phyloP scores from a whole-genome alignment of 805 yeast genomes.

The Nakazawaea ishiwadae region DNA sequence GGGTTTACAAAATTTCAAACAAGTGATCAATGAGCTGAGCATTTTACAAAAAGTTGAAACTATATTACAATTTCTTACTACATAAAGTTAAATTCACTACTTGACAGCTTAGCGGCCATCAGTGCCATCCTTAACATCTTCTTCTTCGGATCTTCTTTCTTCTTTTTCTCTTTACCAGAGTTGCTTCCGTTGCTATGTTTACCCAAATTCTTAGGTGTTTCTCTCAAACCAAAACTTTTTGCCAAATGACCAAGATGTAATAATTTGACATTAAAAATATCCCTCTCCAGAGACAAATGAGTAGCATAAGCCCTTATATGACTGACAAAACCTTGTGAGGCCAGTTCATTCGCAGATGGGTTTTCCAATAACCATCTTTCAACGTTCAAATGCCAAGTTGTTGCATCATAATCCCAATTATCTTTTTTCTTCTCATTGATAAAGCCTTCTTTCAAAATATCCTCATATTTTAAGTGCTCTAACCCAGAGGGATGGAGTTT shows the following conservation, averaged over 20 bases:
- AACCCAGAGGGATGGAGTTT: slow-evolving; percentile 55
- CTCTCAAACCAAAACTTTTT: slow-evolving; percentile 90
- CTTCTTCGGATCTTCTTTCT: slow-evolving; percentile 64
- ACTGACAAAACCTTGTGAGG: slow-evolving; percentile 78
- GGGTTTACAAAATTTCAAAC: background rate
- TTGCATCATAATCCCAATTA: slow-evolving; percentile 89
- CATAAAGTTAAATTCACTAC: slow-evolving; percentile 68
- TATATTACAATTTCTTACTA: background rate
- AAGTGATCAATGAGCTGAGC: background rate
- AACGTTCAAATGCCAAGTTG: slow-evolving; percentile 89
- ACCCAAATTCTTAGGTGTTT: slow-evolving; percentile 83
- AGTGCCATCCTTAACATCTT: slow-evolving; percentile 75
- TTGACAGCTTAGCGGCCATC: slow-evolving; percentile 56
- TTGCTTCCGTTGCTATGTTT: slow-evolving; percentile 29
- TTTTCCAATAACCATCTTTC: slow-evolving; percentile 87
- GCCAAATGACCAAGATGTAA: slow-evolving; percentile 96
- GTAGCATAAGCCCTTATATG: slow-evolving; percentile 96
- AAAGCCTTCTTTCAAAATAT: slow-evolving; percentile 26
- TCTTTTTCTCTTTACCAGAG: slow-evolving; percentile 31
- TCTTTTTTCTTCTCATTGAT: slow-evolving; percentile 27
- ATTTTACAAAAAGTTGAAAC: background rate
- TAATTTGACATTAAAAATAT: slow-evolving; percentile 71
- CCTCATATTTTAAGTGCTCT: slow-evolving; percentile 43
- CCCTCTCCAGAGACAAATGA: slow-evolving; percentile 77
- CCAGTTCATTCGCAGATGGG: slow-evolving; percentile 51